Conservation (phyloP, 352 stramenopile genomes). For the Thalassiosira sp. region DNA sequence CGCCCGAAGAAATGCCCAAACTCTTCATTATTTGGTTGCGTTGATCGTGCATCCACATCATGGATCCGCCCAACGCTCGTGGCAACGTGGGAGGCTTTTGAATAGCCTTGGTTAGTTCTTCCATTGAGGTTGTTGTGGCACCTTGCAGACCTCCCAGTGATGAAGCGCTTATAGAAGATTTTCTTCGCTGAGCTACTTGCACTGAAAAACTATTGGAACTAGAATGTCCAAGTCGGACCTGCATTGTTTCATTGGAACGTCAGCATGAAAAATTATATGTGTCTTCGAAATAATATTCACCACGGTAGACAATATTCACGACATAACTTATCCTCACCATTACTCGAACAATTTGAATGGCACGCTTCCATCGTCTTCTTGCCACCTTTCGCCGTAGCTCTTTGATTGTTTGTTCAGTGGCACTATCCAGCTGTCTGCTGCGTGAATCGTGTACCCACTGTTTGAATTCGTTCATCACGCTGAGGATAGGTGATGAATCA, state of each 20-base stretch:
- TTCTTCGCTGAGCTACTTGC: no score
- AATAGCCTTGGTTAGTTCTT: slow-evolving; percentile 6
- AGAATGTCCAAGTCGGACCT: slow-evolving; percentile 12
- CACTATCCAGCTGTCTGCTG: slow-evolving; percentile 10
- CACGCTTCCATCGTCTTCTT: slow-evolving; percentile 23
- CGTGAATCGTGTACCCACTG: slow-evolving; percentile 26
- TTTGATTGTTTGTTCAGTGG: slow-evolving; percentile 13
- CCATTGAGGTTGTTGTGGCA: background rate
- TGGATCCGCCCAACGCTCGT: background rate
- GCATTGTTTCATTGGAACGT: no score
- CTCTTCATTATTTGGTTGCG: slow-evolving; percentile 20
- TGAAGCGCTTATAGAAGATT: background rate
- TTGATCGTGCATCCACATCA: slow-evolving; percentile 20
- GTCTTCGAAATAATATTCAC: background rate
- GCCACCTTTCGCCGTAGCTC: slow-evolving; percentile 19
- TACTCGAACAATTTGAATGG: slow-evolving; percentile 18
- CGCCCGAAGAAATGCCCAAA: slow-evolving; percentile 13
- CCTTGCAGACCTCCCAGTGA: no score
- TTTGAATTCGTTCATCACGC: slow-evolving; percentile 24
- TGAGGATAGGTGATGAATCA: background rate
- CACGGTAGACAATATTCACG: background rate
- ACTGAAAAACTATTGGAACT: no score
- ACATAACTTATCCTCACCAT: slow-evolving; percentile 1
- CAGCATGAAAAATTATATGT: no score
- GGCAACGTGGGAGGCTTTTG: background rate